Conservation (phyloP, 2,329 filamentous ascomycete species). For the Fonsecaea pedrosoi region DNA sequence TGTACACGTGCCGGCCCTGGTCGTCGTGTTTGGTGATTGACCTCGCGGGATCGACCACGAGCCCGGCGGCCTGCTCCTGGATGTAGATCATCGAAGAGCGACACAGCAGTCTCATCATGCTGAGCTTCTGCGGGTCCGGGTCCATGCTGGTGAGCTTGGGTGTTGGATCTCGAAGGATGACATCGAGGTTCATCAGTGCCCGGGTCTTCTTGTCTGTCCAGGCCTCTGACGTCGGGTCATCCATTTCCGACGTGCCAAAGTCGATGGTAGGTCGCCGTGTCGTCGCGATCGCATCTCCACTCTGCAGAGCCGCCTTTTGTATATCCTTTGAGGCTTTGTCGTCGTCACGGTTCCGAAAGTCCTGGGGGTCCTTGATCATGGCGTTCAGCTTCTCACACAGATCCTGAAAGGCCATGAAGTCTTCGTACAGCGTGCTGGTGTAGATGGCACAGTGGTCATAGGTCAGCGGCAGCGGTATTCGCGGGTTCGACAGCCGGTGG, state of each 20-base stretch:
- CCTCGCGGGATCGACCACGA: slow-evolving; percentile 13
- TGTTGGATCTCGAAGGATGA: slow-evolving; percentile 4
- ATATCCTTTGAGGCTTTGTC: slow-evolving; percentile 6
- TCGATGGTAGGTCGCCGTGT: slow-evolving; percentile 3
- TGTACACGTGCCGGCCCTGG: slow-evolving; percentile 6
- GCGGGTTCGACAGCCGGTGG: slow-evolving; percentile 5
- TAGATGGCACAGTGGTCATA: slow-evolving; percentile 23
- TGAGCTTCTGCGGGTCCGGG: slow-evolving; percentile 17
- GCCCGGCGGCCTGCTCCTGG: slow-evolving; percentile 14
- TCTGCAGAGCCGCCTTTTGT: slow-evolving; percentile 10
- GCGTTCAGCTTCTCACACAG: slow-evolving; percentile 19
- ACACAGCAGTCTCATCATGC: slow-evolving; percentile 21
- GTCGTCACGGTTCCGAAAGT: slow-evolving; percentile 13
- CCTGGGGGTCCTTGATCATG: slow-evolving; percentile 10
- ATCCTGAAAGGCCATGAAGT: slow-evolving; percentile 20
- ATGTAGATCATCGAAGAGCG: slow-evolving; percentile 21
- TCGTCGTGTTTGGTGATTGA: slow-evolving; percentile 10
- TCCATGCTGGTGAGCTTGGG: slow-evolving; percentile 15
- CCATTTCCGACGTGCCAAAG: neutral
- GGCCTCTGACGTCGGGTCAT: neutral
- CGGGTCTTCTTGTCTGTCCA: slow-evolving; percentile 10
- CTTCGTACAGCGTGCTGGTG: slow-evolving; percentile 20
- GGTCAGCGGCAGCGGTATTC: slow-evolving; percentile 11
- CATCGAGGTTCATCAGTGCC: slow-evolving; percentile 16
- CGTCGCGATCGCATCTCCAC: neutral